Percentiles rank a stretch among this genome's conserved stretches.
These are phyloP conservation scores for Aphanomyces astaci DNA, from an alignment of 352 stramenopile species.

Conservation along the genomic window DNA sequence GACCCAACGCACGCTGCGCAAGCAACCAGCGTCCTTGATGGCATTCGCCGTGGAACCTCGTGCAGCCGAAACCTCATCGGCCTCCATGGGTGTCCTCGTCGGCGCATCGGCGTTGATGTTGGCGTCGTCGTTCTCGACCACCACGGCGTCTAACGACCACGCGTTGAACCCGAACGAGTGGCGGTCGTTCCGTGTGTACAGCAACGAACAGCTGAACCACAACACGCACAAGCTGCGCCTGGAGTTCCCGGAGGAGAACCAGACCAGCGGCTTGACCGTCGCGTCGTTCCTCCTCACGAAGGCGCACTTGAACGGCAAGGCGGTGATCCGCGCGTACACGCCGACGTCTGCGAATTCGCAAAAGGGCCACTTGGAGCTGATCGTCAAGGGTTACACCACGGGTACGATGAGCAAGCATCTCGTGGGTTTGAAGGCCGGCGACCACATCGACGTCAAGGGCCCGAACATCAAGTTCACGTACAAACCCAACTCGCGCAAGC, in stretches of 20 bases:
- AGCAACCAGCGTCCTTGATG: conserved; percentile 6
- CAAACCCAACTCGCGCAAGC: conserved; percentile 81
- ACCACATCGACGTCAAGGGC: conserved; percentile 86
- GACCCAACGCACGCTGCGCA: conserved; percentile 16
- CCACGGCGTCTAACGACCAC: conserved; percentile 3
- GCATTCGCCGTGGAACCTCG: not conserved
- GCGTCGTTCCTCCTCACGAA: conserved; percentile 56
- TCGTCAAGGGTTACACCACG: conserved; percentile 86
- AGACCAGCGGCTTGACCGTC: conserved; percentile 59
- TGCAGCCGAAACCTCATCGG: not conserved
- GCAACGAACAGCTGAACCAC: conserved; percentile 56
- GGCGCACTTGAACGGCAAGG: conserved; percentile 66
- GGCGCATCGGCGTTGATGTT: not conserved
- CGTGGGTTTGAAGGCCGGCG: conserved; percentile 68
- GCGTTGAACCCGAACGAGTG: conserved; percentile 57
- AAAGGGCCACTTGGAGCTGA: conserved; percentile 75
- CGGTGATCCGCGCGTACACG: conserved; percentile 79
- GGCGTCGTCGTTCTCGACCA: not conserved
- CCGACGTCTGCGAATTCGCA: conserved; percentile 79
- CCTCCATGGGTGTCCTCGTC: not conserved
- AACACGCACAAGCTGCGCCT: conserved; percentile 78
- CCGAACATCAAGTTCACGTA: conserved; percentile 84
- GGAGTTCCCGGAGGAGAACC: conserved; percentile 42
- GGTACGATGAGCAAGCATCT: conserved; percentile 85
- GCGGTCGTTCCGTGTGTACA: conserved; percentile 64